Base-by-base conservation (phyloP, 176 grass and related monocot genomes). In the Cocos nucifera region DNA sequence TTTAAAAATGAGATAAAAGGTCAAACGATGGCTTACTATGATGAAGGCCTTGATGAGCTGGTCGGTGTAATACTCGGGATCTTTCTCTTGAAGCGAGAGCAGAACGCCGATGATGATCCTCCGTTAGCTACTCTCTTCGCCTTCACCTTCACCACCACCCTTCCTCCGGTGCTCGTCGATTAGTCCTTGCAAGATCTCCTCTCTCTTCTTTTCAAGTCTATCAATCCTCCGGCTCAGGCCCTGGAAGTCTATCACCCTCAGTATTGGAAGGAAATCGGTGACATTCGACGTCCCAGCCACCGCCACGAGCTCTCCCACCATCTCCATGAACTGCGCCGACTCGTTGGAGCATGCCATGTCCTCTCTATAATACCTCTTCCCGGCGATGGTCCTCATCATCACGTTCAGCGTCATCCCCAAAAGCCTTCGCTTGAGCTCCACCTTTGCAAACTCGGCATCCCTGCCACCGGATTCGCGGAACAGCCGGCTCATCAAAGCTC, bases 391-490 rank as follows among this genome's bases (percentile, higher is more conserved):
- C 63, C 39, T 61, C 35, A 59, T 75, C 51, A 77, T 63, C 0
- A 73, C 61, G 70, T 89, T 89, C 5, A 89, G 63, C 19, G 69
- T 21, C 4, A 89, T 57, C 54, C 84, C 77, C 53, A 74, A 83
- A 22, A 66, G 22, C 49, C 49, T 66, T 19, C 53, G 61, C 75
- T 61, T 78, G 2, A 83, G 7, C 49, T 78, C 19, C 29, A 61
- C 53, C 14, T 28, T 54, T 2, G 54, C 54, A 6, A 61, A 44
- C 35, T 44, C 35, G 9, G 9, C 10, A 12, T 44, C 9, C 35
- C 35, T 44, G 2, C 35, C 35, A 44, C 2, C 35, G 9, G 35
- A 44, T 44, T 44, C 35, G 10, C 35, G 35, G 35, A 44, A 44
- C 35, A 14, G 9, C 35, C 35, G 0, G 35, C 10, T 44, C 35